Evolutionary conservation across 345 rosid species (phyloP).

Genomic region (Pseudoturritis turrita): DNA sequence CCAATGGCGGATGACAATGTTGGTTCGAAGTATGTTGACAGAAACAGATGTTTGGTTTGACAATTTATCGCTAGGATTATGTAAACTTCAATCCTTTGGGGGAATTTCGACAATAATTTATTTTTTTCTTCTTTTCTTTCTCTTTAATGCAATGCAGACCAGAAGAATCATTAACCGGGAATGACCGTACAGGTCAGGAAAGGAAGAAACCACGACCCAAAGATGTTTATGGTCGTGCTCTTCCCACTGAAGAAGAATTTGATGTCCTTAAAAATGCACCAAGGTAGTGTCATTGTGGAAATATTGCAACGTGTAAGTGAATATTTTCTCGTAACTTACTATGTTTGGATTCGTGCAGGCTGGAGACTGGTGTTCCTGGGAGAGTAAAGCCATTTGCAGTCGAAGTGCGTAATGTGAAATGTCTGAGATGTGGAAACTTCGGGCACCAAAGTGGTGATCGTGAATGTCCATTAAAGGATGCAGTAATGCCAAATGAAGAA

Average conservation of each 20-base stretch:
- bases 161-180: slow-evolving; percentile 22
- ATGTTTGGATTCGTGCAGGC: slow-evolving; percentile 40
- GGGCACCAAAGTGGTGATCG: slow-evolving; percentile 99
- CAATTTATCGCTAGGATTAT: neutral
- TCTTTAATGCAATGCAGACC: slow-evolving; percentile 35
- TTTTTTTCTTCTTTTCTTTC: neutral
- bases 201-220: slow-evolving; percentile 83
- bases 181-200: slow-evolving; percentile 36
- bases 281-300: slow-evolving; percentile 34
- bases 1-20: slow-evolving; percentile 27
- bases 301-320: neutral
- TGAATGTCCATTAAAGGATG: slow-evolving; percentile 96
- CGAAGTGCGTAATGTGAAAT: slow-evolving; percentile 88
- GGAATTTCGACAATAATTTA: neutral
- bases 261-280: slow-evolving; percentile 86
- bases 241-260: slow-evolving; percentile 94
- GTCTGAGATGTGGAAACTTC: slow-evolving; percentile 81
- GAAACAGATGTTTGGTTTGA: slow-evolving; percentile 1
- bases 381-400: slow-evolving; percentile 89
- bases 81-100: neutral
- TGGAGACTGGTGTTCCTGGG: slow-evolving; percentile 82
- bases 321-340: neutral
- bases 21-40: slow-evolving; percentile 38
- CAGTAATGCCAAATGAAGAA: slow-evolving; percentile 93
- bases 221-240: slow-evolving; percentile 95